A percentile compares a stretch with the other conserved stretches of the same genome.
Evolutionary conservation across 352 stramenopile genomes (phyloP).

Genomic region (Phytophthora sojae): DNA sequence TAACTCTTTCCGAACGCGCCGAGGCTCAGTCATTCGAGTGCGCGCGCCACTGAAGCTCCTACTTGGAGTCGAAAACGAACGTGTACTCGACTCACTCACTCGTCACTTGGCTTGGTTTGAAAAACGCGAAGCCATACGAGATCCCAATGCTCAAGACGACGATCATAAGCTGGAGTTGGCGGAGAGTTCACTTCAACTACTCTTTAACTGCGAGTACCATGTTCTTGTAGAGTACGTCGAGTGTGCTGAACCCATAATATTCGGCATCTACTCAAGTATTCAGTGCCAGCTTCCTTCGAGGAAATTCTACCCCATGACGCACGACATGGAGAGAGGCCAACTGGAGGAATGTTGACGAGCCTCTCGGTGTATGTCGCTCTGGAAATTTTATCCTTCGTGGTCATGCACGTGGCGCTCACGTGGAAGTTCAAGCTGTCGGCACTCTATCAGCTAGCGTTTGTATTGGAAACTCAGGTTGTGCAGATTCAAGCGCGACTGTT

Average conservation of each 20-base stretch:
- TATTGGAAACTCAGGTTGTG: conserved; percentile 24
- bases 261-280: conserved; percentile 15
- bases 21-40: conserved; percentile 5
- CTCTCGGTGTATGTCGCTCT: conserved; percentile 17
- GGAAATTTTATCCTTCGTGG: conserved; percentile 15
- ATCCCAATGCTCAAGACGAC: not conserved
- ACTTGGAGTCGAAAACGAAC: not conserved
- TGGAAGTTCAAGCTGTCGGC: conserved; percentile 28
- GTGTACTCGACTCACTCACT: not conserved
- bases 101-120: conserved; percentile 1
- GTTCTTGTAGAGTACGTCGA: conserved; percentile 30
- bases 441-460: conserved; percentile 26
- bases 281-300: conserved; percentile 14
- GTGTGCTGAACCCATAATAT: conserved; percentile 27
- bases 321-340: conserved; percentile 13
- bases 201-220: conserved; percentile 36
- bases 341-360: conserved; percentile 12
- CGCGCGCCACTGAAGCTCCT: not conserved
- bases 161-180: conserved; percentile 9
- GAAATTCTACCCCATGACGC: conserved; percentile 21
- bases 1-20: conserved; percentile 10
- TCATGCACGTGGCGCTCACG: conserved; percentile 22
- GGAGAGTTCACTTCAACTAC: conserved; percentile 13
- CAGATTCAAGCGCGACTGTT: conserved; percentile 28
- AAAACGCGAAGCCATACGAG: conserved; percentile 2